Conservation (phyloP, 495 filamentous ascomycete genomes). For the Penicillium dipodomyicola region DNA sequence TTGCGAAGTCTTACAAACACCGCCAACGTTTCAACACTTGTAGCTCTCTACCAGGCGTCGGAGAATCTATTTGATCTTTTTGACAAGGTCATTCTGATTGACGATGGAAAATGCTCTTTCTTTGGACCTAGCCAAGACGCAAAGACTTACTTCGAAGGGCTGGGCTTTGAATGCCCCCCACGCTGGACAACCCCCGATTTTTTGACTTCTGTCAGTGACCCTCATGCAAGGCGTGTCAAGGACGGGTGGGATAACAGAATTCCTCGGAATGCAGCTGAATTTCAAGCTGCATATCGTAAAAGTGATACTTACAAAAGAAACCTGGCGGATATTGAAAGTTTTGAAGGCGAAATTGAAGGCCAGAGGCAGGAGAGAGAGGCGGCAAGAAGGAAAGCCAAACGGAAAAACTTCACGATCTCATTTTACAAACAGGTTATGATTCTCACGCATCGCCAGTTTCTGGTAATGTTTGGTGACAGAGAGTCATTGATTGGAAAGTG, state of each 20-base stretch:
- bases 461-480: conserved; percentile 63
- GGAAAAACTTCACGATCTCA: conserved; percentile 62
- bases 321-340: conserved; percentile 46
- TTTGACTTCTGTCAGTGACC: conserved; percentile 64
- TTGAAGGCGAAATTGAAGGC: conserved; percentile 50
- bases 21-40: conserved; percentile 56
- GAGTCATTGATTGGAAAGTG: conserved; percentile 51
- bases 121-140: conserved; percentile 59
- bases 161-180: conserved; percentile 59
- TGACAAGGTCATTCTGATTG: conserved; percentile 68
- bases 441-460: conserved; percentile 64
- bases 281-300: conserved; percentile 53
- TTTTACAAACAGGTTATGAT: conserved; percentile 66
- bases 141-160: conserved; percentile 59
- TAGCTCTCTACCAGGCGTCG: conserved; percentile 71
- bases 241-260: conserved; percentile 59
- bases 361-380: conserved; percentile 47
- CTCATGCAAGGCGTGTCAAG: conserved; percentile 57
- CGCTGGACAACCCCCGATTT: conserved; percentile 70
- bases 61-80: conserved; percentile 67
- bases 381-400: conserved; percentile 45
- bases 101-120: conserved; percentile 64
- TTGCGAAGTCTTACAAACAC: conserved; percentile 63
- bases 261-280: conserved; percentile 58
- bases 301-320: conserved; percentile 39